A percentile compares a stretch with the other conserved stretches of the same genome.
phyloP scores from a whole-genome alignment of 2,329 filamentous ascomycete species.

The Alternaria dauci region DNA sequence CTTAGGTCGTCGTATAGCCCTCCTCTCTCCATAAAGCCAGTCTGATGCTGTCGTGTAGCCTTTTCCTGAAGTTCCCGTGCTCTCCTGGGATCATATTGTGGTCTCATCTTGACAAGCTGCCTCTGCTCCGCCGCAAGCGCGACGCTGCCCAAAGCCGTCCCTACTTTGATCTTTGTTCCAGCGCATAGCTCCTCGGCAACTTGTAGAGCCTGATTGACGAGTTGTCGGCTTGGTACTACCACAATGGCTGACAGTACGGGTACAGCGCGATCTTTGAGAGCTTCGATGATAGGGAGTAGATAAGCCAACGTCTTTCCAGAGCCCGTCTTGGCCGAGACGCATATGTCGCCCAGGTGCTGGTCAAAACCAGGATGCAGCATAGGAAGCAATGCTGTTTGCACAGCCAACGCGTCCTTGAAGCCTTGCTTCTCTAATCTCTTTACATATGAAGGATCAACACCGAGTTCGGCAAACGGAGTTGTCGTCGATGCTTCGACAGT shows the following conservation, averaged over 20 bases:
- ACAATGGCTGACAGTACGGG: constrained; percentile 80
- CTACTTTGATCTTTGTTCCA: constrained; percentile 78
- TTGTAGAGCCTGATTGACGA: constrained; percentile 85
- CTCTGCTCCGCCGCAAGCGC: constrained; percentile 72
- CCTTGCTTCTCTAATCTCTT: constrained; percentile 72
- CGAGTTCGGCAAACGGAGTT: constrained; percentile 69
- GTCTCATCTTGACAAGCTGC: constrained; percentile 65
- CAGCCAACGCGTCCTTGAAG: constrained; percentile 76
- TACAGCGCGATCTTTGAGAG: constrained; percentile 70
- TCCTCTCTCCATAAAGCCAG: constrained; percentile 48
- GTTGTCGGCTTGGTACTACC: constrained; percentile 87
- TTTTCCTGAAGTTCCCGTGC: constrained; percentile 60
- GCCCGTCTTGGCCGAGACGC: constrained; percentile 91
- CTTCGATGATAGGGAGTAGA: constrained; percentile 82
- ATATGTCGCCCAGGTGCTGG: constrained; percentile 75
- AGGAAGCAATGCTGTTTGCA: constrained; percentile 82
- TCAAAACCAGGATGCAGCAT: constrained; percentile 73
- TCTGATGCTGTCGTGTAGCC: constrained; percentile 42
- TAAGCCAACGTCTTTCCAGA: constrained; percentile 97
- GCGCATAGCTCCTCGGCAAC: constrained; percentile 76
- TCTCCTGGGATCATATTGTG: constrained; percentile 69
- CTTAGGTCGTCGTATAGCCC: constrained; percentile 51
- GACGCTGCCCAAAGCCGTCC: constrained; percentile 82
- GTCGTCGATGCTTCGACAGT: constrained; percentile 69
- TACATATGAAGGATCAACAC: constrained; percentile 67